Evolutionary conservation across 1,284 basidiomycete species (phyloP), one percentile per base, ranked within the genome.

Genomic region (Vanrija humicola): DNA sequence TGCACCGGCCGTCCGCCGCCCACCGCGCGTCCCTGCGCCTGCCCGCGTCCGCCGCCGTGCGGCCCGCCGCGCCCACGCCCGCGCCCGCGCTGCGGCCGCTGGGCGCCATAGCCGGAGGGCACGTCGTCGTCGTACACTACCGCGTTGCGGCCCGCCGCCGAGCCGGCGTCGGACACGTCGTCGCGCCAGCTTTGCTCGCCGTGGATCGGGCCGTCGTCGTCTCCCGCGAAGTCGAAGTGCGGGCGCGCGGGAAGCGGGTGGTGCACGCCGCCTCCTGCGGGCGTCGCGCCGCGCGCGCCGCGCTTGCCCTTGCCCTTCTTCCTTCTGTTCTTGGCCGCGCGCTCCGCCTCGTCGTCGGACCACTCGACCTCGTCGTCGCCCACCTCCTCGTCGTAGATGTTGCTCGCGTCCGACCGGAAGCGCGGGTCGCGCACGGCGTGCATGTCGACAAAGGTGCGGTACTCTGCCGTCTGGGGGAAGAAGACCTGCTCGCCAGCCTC

Each of bases 311-410:
- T 51, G 6, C 29, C 40, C 25, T 57, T 56, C 59, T 79, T 80
- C 3, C 66, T 54, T 25, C 72, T 63, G 45, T 73, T 64, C 65
- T 78, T 79, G 29, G 80, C 79, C 46, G 76, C 77, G 6, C 75
- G 76, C 61, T 83, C 82, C 16, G 74, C 74, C 66, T 83, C 82
- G 56, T 83, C 82, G 61, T 83, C 82, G 26, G 73, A 77, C 72
- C 79, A 83, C 61, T 83, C 82, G 50, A 77, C 69, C 66, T 83
- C 82, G 43, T 79, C 78, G 46, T 79, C 80, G 9, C 69, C 78
- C 0, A 80, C 75, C 59, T 83, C 81, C 63, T 83, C 81, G 61
- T 83, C 82, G 66, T 76, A 79, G 6, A 80, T 64, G 67, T 83
- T 83, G 45, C 73, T 77, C 8, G 82, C 82, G 64, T 83, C 82